These are phyloP conservation scores for Sclerotinia sclerotiorum DNA, from an alignment of 2,329 filamentous ascomycete species.

Conservation along the genomic window DNA sequence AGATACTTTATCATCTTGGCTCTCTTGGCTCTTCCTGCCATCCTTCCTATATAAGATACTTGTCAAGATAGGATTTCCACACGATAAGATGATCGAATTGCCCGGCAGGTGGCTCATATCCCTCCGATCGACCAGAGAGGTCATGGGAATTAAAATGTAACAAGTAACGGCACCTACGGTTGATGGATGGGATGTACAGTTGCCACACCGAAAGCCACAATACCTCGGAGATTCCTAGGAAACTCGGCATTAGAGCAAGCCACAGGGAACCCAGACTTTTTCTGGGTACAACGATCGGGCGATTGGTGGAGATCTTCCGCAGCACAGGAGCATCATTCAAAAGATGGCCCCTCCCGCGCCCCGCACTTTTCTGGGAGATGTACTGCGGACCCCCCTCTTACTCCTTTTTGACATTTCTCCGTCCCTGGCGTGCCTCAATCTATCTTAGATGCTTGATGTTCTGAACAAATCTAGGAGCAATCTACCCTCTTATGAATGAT, in stretches of 20 bases:
- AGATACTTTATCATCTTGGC: conserved; percentile 1
- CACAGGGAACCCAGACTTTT: no score
- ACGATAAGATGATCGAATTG: background rate
- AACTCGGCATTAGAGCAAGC: conserved; percentile 8
- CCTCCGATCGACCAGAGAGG: no score
- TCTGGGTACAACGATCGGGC: background rate
- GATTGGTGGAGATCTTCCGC: conserved; percentile 16
- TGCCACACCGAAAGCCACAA: conserved; percentile 15
- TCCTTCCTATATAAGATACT: background rate
- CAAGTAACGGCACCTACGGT: no score
- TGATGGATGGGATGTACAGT: background rate
- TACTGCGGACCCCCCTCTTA: background rate
- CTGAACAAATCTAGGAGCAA: background rate
- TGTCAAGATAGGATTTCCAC: background rate
- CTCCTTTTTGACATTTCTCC: conserved; percentile 16
- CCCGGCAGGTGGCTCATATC: no score
- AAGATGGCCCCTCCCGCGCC: conserved; percentile 9
- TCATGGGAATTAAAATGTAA: background rate
- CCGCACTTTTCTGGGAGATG: background rate
- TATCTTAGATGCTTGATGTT: background rate
- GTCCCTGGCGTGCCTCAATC: conserved; percentile 9
- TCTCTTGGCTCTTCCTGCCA: background rate
- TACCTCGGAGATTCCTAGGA: background rate
- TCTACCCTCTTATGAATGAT: background rate
- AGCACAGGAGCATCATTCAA: conserved; percentile 5